Percentiles rank a stretch among this genome's conserved stretches.
These are phyloP conservation scores for Didymosphaeria variabile DNA, from an alignment of 2,329 filamentous ascomycete species.

Conservation along the genomic window DNA sequence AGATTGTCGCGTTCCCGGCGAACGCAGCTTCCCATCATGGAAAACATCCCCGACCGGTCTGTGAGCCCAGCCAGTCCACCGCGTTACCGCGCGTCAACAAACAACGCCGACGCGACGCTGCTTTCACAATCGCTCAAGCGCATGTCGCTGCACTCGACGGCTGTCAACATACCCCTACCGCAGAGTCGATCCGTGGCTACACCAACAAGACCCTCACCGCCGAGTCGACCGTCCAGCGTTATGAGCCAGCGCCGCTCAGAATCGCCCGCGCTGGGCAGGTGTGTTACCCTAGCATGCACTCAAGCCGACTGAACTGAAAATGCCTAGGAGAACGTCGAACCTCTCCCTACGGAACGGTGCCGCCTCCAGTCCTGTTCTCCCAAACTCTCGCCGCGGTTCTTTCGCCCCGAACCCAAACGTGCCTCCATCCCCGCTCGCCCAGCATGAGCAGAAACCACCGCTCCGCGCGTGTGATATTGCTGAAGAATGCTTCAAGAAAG, in stretches of 20 bases:
- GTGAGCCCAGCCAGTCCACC: constrained; percentile 11
- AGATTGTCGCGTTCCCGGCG: constrained; percentile 7
- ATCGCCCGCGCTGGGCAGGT: constrained; percentile 53
- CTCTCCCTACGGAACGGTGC: constrained; percentile 52
- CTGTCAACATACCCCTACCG: constrained; percentile 41
- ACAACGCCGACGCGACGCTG: constrained; percentile 45
- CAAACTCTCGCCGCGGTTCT: constrained; percentile 54
- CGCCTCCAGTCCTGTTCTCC: constrained; percentile 45
- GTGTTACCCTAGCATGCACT: constrained; percentile 47
- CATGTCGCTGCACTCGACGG: constrained; percentile 47
- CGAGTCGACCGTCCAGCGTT: constrained; percentile 53
- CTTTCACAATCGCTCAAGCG: constrained; percentile 47
- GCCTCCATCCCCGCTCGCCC: constrained; percentile 51
- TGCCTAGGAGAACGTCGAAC: constrained; percentile 7
- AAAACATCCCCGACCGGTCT: background rate
- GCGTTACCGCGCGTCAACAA: constrained; percentile 39
- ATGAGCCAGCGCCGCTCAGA: constrained; percentile 52
- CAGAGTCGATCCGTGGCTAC: constrained; percentile 37
- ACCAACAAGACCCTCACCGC: constrained; percentile 29
- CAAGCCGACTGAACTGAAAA: background rate
- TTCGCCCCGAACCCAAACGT: constrained; percentile 53
- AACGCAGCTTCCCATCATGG: constrained; percentile 5
- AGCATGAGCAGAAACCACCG: constrained; percentile 50
- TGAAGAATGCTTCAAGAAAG: constrained; percentile 72
- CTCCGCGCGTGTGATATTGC: constrained; percentile 69